Evolutionary conservation across 2,329 filamentous ascomycete genomes (phyloP), one percentile per base, ranked within the genome.

Genomic region (Pleurostoma richardsiae): DNA sequence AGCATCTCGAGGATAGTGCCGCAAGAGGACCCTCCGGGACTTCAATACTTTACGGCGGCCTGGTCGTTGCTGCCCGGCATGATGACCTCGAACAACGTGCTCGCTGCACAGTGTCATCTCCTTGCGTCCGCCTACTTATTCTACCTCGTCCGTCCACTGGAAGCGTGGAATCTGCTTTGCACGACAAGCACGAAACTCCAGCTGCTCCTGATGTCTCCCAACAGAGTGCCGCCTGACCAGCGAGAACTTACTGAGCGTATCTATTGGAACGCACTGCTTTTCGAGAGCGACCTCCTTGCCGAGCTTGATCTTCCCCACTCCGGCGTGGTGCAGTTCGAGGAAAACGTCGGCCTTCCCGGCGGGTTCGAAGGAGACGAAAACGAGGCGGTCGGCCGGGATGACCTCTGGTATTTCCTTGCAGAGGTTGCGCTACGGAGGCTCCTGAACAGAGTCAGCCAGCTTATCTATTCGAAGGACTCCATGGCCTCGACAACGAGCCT

Each of bases 361-460:
- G 85, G 85, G 0, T 94, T 92, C 53, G 85, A 88, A 57, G 82
- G 83, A n/a, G 82, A 84, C 46, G 80, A 84, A 52, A 71, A 73
- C 6, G 77, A 80, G 52, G 71, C 78, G 5, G 79, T 82, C 6
- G 86, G 85, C 10, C 79, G 82, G 42, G 88, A 92, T 56, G 87
- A 92, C 49, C 71, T 92, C 10, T 92, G 88, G 87, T 94, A 94
- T 59, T 92, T 92, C 56, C 70, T 92, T 30, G 88, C 88, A 36
- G 88, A 92, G 58, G 91, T 94, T 52, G 88, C 87, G 4, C 71
- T 94, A 10, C 80, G 88, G 41, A 75, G 88, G 47, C 77, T 94
- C 4, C 75, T 92, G 54, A 90, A 90, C 62, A 77, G 86, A 49
- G 86, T 89, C 57, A 89, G 84, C 68, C 85, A 90, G 60, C 80